Base-by-base conservation (phyloP, 148 eudicot species). In the Diospyros kaki region DNA sequence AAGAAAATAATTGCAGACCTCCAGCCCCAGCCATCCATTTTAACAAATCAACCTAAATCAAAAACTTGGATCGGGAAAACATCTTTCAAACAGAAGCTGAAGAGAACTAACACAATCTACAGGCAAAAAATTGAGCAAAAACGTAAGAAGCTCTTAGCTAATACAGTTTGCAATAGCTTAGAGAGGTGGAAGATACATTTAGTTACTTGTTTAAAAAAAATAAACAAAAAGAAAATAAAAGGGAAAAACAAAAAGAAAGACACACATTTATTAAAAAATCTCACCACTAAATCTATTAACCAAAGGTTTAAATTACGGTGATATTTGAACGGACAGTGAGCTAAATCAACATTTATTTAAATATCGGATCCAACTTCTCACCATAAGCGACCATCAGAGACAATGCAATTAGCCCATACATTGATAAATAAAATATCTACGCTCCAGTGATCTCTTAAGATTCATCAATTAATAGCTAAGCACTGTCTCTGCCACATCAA, bases 91-190 rank as follows among this genome's bases (percentile, higher is more conserved):
- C 0, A 5, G 15, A 13, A 13, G 59, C 59, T 10, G 12, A 55
- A 55, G 8, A 55, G 59, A 13, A 55, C 28, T 28, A 28, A 55
- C 59, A 73, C 76, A 53, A 52, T 64, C 44, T 40, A 74, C 40
- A 44, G 45, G 42, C 44, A 10, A 18, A 72, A 56, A 50, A 64
- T 15, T 8, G n/a, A 78, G 46, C 41, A 73, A 55, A 5, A 6
- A 58, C 12, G 40, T 66, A 13, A 9, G 40, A 68, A 13, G 3
- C 59, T 14, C 8, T 55, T 55, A 14, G 59, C 8, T 55, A 55
- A 55, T 9, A 14, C 59, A 9, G 12, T 55, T 55, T 14, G 28
- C 28, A 28, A 28, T 28, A 28, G 28, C 28, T 28, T 28, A 28
- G 28, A 28, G 28, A 28, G 28, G 28, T 28, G 28, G 28, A 28